A percentile compares a stretch with the other conserved stretches of the same genome.
These are phyloP conservation scores for Solanum medicagineum DNA, from an alignment of 257 asterid species.

Conservation along the genomic window DNA sequence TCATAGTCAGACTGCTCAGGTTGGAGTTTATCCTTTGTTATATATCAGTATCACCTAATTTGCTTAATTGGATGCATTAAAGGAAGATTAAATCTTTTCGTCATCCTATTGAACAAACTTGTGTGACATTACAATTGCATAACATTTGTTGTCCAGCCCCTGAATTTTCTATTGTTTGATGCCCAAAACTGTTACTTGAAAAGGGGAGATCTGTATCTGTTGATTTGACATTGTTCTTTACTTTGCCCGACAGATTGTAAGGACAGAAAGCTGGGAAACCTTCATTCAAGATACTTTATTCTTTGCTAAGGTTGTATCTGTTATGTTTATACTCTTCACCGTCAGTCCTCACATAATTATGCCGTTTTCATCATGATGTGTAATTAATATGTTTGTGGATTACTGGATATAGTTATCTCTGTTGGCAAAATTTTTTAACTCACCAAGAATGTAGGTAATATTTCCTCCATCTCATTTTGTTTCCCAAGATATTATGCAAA, in stretches of 20 bases:
- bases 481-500: background rate
- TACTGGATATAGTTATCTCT: background rate
- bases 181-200: background rate
- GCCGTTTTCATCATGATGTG: background rate
- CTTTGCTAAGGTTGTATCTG: constrained; percentile 56
- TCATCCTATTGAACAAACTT: background rate
- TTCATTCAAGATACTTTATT: constrained; percentile 48
- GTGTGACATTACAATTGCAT: background rate
- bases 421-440: background rate
- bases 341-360: background rate
- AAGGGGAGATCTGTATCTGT: background rate
- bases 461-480: background rate
- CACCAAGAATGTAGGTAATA: background rate
- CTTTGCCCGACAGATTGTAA: constrained; percentile 45
- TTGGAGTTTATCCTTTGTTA: background rate
- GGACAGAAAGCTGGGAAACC: constrained; percentile 84
- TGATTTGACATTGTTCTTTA: constrained; percentile 2
- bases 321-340: background rate
- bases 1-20: background rate
- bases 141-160: background rate
- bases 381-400: background rate
- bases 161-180: background rate
- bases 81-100: background rate
- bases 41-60: background rate
- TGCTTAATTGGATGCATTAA: background rate